A percentile compares a stretch with the other conserved stretches of the same genome.
These are phyloP conservation scores for Boletus edulis DNA, from an alignment of 768 basidiomycete species.

Conservation along the genomic window DNA sequence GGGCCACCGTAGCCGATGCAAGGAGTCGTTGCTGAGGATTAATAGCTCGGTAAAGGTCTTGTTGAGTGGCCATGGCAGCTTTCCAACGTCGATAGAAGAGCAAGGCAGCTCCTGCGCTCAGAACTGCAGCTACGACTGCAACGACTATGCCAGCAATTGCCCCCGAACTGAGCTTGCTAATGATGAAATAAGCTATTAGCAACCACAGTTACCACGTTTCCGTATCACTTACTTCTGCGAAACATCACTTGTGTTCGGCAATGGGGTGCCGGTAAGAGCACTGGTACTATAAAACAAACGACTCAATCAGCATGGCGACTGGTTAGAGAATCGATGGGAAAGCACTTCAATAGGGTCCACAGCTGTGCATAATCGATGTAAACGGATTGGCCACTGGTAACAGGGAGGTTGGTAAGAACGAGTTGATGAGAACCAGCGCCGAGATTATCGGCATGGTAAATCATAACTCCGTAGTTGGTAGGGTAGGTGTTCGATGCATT, in stretches of 20 bases:
- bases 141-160: slow-evolving; percentile 24
- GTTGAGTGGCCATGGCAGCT: slow-evolving; percentile 15
- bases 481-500: slow-evolving; percentile 18
- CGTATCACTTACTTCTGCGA: not conserved
- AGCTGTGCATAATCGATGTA: slow-evolving; percentile 35
- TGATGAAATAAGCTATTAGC: not conserved
- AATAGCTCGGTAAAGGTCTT: slow-evolving; percentile 10
- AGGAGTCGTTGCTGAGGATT: slow-evolving; percentile 9
- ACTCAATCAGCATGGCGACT: not conserved
- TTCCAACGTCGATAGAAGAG: slow-evolving; percentile 32
- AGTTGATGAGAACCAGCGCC: slow-evolving; percentile 39
- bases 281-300: not conserved
- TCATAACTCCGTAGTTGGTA: slow-evolving; percentile 29
- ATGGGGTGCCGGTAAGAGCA: not conserved
- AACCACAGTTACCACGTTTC: not conserved
- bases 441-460: slow-evolving; percentile 36
- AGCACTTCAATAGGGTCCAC: slow-evolving; percentile 19
- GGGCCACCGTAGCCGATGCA: not conserved
- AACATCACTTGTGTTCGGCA: not conserved
- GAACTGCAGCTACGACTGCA: slow-evolving; percentile 10
- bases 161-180: slow-evolving; percentile 19
- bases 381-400: slow-evolving; percentile 16
- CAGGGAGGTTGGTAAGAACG: slow-evolving; percentile 33
- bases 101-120: slow-evolving; percentile 12
- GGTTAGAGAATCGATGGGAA: not conserved